Conservation (phyloP, 257 asterid genomes). For the Solanum tacnaense region DNA sequence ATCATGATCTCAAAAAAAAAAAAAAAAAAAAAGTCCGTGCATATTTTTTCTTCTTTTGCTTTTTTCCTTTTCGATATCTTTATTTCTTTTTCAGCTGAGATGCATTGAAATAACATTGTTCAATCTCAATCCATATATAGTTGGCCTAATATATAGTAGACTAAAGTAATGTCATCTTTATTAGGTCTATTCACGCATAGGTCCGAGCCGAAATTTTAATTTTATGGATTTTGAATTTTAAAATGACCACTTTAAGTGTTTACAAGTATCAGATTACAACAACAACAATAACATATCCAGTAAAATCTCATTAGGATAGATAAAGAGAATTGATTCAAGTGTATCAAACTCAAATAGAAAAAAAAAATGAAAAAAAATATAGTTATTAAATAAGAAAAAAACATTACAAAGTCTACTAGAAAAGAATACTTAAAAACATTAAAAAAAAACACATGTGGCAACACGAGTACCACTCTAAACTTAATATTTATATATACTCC, state of each 20-base stretch:
- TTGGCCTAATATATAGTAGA: slow-evolving; percentile 6
- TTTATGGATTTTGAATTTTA: not conserved
- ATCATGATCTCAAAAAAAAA: not conserved
- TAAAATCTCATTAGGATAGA: too few species aligned
- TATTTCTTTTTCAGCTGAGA: not conserved
- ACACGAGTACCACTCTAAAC: not conserved
- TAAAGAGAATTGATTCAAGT: not conserved
- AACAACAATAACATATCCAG: too few species aligned
- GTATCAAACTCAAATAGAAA: too few species aligned
- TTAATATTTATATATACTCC: not conserved
- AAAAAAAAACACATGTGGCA: not conserved
- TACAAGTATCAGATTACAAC: not conserved
- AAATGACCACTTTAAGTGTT: not conserved
- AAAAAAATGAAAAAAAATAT: too few species aligned
- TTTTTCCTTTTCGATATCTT: not conserved
- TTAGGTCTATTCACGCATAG: slow-evolving; percentile 14
- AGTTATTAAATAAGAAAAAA: not conserved
- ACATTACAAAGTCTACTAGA: not conserved
- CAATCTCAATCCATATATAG: not conserved
- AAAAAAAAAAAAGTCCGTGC: too few species aligned
- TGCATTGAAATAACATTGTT: not conserved
- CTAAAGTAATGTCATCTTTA: slow-evolving; percentile 6
- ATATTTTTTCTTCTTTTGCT: not conserved
- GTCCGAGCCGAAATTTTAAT: accelerated
- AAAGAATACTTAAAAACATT: not conserved